Evolutionary conservation across 1,139 yeast species (phyloP).

Genomic region (Lodderomyces beijingensis): DNA sequence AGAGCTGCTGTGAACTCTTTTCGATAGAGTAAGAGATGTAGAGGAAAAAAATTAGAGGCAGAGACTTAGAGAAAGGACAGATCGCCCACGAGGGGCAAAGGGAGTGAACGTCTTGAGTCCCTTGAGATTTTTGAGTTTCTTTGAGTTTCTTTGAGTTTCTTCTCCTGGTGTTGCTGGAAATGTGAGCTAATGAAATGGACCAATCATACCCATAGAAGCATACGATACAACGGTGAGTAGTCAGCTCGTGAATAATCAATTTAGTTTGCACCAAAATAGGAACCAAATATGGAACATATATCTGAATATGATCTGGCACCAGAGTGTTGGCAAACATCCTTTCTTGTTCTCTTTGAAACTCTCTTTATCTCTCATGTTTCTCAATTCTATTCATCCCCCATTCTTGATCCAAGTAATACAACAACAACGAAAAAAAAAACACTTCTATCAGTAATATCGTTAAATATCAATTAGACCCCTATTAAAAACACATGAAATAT

Average conservation of each 20-base stretch:
- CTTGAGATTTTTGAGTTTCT: no score
- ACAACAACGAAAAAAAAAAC: background rate
- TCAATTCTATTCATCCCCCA: background rate
- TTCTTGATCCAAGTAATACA: background rate
- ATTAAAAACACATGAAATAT: slow-evolving; percentile 15
- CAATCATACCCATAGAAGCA: slow-evolving; percentile 40
- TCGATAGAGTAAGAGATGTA: no score
- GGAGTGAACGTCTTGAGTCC: no score
- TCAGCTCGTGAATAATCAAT: slow-evolving; percentile 44
- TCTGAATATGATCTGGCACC: slow-evolving; percentile 59
- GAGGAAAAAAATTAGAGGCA: no score
- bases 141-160: no score
- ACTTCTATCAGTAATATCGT: slow-evolving; percentile 6
- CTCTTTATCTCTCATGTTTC: background rate
- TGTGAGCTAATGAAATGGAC: slow-evolving; percentile 63
- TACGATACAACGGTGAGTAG: slow-evolving; percentile 66
- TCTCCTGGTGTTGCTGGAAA: no score
- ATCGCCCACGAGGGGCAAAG: no score
- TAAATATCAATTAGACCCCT: slow-evolving; percentile 16
- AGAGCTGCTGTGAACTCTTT: no score
- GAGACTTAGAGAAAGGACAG: no score
- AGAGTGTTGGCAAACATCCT: slow-evolving; percentile 87
- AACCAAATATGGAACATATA: slow-evolving; percentile 57
- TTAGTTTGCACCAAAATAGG: slow-evolving; percentile 98
- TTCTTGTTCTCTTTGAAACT: background rate